Evolutionary conservation across 371 early-diverging fungal species (phyloP).

Genomic region (Circinella minor): DNA sequence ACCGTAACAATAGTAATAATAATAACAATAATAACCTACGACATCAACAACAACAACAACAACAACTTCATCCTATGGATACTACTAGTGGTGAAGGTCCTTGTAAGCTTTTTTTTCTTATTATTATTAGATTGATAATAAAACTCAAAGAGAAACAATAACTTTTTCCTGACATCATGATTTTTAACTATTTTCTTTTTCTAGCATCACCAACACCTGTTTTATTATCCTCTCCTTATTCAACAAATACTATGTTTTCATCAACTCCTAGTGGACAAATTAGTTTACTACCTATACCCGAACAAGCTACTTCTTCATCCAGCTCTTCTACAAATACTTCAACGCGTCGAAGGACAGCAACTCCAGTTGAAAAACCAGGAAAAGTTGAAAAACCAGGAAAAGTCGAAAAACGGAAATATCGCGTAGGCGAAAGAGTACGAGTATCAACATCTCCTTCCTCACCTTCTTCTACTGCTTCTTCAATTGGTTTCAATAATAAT

Average conservation of each 20-base stretch:
- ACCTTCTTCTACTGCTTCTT: constrained; percentile 6
- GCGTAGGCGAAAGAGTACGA: constrained; percentile 13
- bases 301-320: constrained; percentile 12
- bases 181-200: neutral
- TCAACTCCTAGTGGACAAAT: constrained; percentile 8
- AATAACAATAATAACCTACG: neutral
- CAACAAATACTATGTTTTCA: constrained; percentile 23
- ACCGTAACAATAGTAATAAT: neutral
- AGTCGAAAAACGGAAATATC: constrained; percentile 21
- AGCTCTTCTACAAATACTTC: constrained; percentile 8
- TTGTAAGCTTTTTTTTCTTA: neutral
- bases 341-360: constrained; percentile 3
- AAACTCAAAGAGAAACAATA: constrained; percentile 12
- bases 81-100: neutral
- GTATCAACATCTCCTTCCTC: neutral
- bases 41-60: neutral
- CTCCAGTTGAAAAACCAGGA: constrained; percentile 15
- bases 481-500: neutral
- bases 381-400: constrained; percentile 17
- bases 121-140: neutral
- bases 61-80: neutral
- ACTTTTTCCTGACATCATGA: constrained; percentile 12
- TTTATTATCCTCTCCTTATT: constrained; percentile 27
- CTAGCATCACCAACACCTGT: constrained; percentile 30
- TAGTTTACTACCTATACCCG: constrained; percentile 18